Evolutionary conservation across 73 alveolate species (phyloP).

Genomic region (Symbiodinium pilosum): DNA sequence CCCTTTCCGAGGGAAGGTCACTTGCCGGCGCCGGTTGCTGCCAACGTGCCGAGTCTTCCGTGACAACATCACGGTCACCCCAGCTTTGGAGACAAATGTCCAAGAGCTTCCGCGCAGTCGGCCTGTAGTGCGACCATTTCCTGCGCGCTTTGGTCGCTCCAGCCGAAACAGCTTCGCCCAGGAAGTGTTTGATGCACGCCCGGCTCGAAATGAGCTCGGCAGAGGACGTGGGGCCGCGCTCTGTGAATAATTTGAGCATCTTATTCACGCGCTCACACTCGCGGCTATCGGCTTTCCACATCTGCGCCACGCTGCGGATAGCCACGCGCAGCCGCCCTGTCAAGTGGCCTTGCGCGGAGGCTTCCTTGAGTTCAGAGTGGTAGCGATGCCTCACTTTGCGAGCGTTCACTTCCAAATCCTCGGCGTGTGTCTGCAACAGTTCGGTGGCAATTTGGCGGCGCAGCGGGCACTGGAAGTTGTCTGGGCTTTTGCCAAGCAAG

Average conservation of each 20-base stretch:
- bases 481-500: background rate
- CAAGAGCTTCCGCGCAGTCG: background rate
- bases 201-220: conserved; percentile 7
- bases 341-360: background rate
- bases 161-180: background rate
- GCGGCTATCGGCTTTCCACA: background rate
- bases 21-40: background rate
- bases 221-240: conserved; percentile 19
- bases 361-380: background rate
- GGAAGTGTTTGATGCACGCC: conserved; percentile 24
- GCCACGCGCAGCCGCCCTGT: background rate
- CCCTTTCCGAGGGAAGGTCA: background rate
- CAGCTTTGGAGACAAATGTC: background rate
- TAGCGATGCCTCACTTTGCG: background rate
- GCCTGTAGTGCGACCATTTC: conserved; percentile 23
- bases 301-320: background rate
- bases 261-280: conserved; percentile 27
- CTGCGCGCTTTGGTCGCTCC: background rate
- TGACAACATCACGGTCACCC: background rate
- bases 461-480: background rate
- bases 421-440: background rate
- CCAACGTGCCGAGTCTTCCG: background rate
- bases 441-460: background rate
- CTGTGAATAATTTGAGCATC: conserved; percentile 4
- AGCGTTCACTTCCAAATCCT: conserved; percentile 1